Evolutionary conservation across 352 stramenopile species (phyloP), one percentile per base, ranked within the genome.

Genomic region (Pythium utonaiense): DNA sequence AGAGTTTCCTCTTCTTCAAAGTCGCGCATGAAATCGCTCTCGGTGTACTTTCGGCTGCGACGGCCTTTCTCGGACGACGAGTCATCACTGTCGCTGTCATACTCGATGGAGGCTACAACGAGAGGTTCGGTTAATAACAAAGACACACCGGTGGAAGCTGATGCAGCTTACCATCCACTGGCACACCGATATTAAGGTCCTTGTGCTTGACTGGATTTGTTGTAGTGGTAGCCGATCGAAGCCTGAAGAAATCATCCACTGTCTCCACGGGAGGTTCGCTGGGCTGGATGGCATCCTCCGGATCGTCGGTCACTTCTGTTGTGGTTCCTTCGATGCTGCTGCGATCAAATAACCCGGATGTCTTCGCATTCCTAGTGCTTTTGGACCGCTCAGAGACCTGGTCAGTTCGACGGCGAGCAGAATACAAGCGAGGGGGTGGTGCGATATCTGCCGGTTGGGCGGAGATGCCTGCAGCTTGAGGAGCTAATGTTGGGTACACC

Each of bases 1-100:
- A 78, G 36, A 19, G 63, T 63, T 27, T 90, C 74, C 62, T 92
- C 76, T 49, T 89, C 83, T 53, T 88, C 79, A 58, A 92, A 88
- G 45, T 92, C 82, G 40, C 79, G 77, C 78, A 89, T 88, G 30
- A 90, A 91, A 53, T 90, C 80, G 60, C 73, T 90, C 53, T 78
- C 67, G 14, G 80, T 85, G 70, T 92, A 89, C 57, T 89, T 87
- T 10, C 76, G 74, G 71, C 71, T 84, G 34, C 73, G 69, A 19
- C 75, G 57, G 17, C 59, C 59, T 9, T 64, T 76, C 44, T 68
- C 64, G n/a, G 65, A 62, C 2, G 47, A 67, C 16, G 73, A 81
- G 6, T 84, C 72, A 38, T 47, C 40, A 25, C 75, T 88, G 41
- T 84, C 69, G 52, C 80, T 75, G 4, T 78, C 76, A 28, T 56